Percentiles rank a stretch among this genome's conserved stretches.
phyloP scores from a whole-genome alignment of 2,329 filamentous ascomycete genomes.

The Diaporthe longicolla region DNA sequence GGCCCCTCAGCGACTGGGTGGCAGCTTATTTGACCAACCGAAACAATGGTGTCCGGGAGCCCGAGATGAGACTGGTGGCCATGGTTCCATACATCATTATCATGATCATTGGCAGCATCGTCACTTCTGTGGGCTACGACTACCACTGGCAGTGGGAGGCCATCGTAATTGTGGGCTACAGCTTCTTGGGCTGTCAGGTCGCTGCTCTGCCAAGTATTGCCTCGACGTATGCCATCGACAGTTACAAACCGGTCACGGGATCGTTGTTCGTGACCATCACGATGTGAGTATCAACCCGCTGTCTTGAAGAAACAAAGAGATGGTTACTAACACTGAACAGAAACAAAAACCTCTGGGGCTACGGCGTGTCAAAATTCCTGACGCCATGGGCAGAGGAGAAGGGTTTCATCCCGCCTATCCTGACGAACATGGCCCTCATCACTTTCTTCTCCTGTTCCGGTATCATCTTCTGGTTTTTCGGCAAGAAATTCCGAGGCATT shows the following conservation, averaged over 20 bases:
- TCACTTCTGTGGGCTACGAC: slow-evolving; percentile 63
- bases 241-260: slow-evolving; percentile 75
- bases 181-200: slow-evolving; percentile 51
- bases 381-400: slow-evolving; percentile 47
- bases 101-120: slow-evolving; percentile 60
- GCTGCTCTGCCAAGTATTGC: slow-evolving; percentile 70
- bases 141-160: slow-evolving; percentile 62
- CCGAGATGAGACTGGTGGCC: slow-evolving; percentile 63
- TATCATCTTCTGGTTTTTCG: slow-evolving; percentile 48
- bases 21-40: slow-evolving; percentile 55
- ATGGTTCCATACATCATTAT: slow-evolving; percentile 60
- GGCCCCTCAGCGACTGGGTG: slow-evolving; percentile 61
- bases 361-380: slow-evolving; percentile 50
- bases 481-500: slow-evolving; percentile 53
- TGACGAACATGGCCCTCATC: slow-evolving; percentile 49
- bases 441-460: slow-evolving; percentile 45
- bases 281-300: slow-evolving; percentile 37
- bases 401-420: slow-evolving; percentile 47
- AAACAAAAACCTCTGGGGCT: slow-evolving; percentile 51
- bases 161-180: slow-evolving; percentile 64
- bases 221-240: slow-evolving; percentile 72
- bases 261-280: slow-evolving; percentile 48
- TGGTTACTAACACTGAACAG: neutral
- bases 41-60: slow-evolving; percentile 62
- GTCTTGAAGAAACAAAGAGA: neutral